These are phyloP conservation scores for Fomitopsis betulina DNA, from an alignment of 1,284 basidiomycete genomes.

Conservation along the genomic window DNA sequence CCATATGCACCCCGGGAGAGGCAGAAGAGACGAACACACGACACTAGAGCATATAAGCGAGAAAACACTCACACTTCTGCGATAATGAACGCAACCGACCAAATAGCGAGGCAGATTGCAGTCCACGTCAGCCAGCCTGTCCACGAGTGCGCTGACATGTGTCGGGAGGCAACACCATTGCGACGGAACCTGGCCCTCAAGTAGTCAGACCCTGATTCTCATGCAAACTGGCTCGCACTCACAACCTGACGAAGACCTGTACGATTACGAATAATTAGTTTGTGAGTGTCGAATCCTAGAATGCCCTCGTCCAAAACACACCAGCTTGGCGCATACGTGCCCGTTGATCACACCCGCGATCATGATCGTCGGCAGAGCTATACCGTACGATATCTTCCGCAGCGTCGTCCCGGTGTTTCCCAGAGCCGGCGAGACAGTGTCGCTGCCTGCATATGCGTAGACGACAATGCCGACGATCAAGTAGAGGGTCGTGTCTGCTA, in stretches of 20 bases:
- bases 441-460: constrained; percentile 24
- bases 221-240: constrained; percentile 3
- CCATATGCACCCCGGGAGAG: background rate
- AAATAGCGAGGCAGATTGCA: constrained; percentile 24
- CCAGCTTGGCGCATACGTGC: constrained; percentile 29
- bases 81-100: constrained; percentile 26
- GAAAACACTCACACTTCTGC: constrained; percentile 26
- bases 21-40: background rate
- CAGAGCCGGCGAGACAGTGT: constrained; percentile 26
- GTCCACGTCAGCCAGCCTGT: constrained; percentile 28
- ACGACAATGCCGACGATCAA: constrained; percentile 29
- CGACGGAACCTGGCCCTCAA: constrained; percentile 22
- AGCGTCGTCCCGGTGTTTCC: constrained; percentile 26
- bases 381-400: constrained; percentile 26
- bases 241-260: constrained; percentile 26
- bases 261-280: too few species aligned
- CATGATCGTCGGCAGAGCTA: constrained; percentile 29
- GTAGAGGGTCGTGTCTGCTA: constrained; percentile 28
- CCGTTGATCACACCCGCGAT: constrained; percentile 30
- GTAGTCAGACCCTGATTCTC: background rate
- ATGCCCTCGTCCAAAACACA: background rate
- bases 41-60: background rate
- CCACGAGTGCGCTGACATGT: constrained; percentile 27
- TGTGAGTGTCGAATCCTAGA: too few species aligned
- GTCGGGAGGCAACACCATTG: constrained; percentile 17